Conservation (phyloP, 208 protist genomes). For the Leishmania braziliensis region DNA sequence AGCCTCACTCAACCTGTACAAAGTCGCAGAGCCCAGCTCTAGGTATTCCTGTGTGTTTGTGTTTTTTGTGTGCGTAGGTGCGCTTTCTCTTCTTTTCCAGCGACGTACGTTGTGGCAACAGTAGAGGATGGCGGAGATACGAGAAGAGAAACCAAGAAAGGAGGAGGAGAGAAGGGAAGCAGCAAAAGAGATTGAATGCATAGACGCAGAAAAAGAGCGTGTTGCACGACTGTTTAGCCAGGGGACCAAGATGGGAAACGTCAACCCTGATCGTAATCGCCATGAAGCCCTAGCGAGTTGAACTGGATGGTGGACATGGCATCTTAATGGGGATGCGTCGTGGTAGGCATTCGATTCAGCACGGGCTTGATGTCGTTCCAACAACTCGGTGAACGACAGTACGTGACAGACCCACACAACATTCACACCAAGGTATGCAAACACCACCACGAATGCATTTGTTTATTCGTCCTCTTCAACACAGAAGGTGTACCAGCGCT, state of each 20-base stretch:
- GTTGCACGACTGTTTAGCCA: background rate
- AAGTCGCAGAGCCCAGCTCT: background rate
- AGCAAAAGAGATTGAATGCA: background rate
- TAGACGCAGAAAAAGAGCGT: background rate
- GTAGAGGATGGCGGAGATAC: background rate
- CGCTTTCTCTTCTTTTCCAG: background rate
- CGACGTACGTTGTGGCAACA: background rate
- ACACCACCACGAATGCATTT: background rate
- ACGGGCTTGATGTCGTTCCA: background rate
- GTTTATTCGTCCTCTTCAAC: background rate
- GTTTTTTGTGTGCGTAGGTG: conserved; percentile 5
- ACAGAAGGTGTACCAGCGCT: background rate
- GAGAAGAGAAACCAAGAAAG: background rate
- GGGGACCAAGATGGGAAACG: background rate
- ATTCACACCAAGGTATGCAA: background rate
- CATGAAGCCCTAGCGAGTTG: background rate
- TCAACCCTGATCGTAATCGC: background rate
- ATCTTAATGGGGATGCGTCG: background rate
- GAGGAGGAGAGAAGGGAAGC: background rate
- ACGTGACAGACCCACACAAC: background rate
- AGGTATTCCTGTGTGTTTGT: background rate
- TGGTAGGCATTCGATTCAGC: background rate
- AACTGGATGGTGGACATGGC: background rate
- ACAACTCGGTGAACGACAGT: background rate
- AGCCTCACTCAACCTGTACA: background rate